Conservation (phyloP, 2,329 filamentous ascomycete species). For the Zasmidium citrigriseum region DNA sequence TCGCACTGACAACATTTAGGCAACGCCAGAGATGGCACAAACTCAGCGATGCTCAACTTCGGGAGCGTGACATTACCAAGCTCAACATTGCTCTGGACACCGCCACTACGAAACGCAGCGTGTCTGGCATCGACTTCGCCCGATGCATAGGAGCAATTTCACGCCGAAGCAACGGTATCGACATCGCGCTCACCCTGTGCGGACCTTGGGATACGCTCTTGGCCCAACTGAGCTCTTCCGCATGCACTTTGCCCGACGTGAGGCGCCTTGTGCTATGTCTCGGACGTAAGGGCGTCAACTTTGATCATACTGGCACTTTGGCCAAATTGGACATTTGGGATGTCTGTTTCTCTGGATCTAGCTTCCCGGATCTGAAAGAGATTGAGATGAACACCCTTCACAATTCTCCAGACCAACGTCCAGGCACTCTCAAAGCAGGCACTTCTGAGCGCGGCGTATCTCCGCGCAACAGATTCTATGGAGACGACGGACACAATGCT, state of each 20-base stretch:
- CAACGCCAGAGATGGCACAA: slow-evolving; percentile 22
- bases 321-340: slow-evolving; percentile 16
- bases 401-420: background rate
- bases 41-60: slow-evolving; percentile 22
- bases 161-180: slow-evolving; percentile 10
- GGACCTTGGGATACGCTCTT: slow-evolving; percentile 11
- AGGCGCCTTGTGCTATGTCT: slow-evolving; percentile 12
- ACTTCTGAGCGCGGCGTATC: background rate
- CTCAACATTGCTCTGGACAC: slow-evolving; percentile 15
- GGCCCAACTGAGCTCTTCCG: slow-evolving; percentile 13
- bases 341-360: slow-evolving; percentile 19
- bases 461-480: background rate
- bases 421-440: slow-evolving; percentile 4
- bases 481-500: background rate
- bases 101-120: background rate
- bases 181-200: slow-evolving; percentile 15
- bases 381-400: slow-evolving; percentile 13
- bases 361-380: slow-evolving; percentile 17
- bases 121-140: slow-evolving; percentile 12
- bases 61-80: slow-evolving; percentile 21
- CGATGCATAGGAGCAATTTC: slow-evolving; percentile 22
- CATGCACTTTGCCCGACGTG: slow-evolving; percentile 15
- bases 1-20: no score
- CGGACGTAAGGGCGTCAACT: background rate
- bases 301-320: background rate